Conservation (phyloP, 257 asterid genomes). For the Fraxinus quadrangulata region DNA sequence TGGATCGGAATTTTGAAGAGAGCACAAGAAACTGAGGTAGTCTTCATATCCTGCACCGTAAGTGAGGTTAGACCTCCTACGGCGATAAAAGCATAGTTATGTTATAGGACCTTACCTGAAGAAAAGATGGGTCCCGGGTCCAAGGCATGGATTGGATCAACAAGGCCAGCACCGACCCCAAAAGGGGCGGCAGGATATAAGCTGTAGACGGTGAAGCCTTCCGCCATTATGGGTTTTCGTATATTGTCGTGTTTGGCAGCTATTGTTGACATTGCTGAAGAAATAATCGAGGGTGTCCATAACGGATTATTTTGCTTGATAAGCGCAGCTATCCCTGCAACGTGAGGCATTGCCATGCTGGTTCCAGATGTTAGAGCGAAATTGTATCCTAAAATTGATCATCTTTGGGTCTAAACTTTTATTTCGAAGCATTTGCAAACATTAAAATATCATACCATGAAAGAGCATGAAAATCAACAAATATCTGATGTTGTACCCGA, state of each 20-base stretch:
- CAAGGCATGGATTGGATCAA: slow-evolving; percentile 61
- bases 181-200: slow-evolving; percentile 75
- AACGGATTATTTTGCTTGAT: slow-evolving; percentile 68
- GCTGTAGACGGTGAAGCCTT: slow-evolving; percentile 54
- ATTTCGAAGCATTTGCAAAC: background rate
- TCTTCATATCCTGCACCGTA: slow-evolving; percentile 61
- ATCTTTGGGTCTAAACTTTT: background rate
- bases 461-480: background rate
- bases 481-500: slow-evolving; percentile 46
- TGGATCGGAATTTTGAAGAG: slow-evolving; percentile 70
- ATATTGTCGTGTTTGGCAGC: slow-evolving; percentile 70
- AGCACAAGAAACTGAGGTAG: slow-evolving; percentile 64
- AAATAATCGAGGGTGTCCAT: slow-evolving; percentile 90
- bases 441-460: background rate
- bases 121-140: slow-evolving; percentile 82
- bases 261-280: slow-evolving; percentile 91
- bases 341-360: slow-evolving; percentile 97
- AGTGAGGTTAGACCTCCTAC: slow-evolving; percentile 2
- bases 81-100: background rate
- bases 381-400: slow-evolving; percentile 48
- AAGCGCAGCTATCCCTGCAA: slow-evolving; percentile 87
- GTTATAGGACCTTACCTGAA: slow-evolving; percentile 40
- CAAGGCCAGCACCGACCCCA: slow-evolving; percentile 86
- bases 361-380: slow-evolving; percentile 88
- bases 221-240: slow-evolving; percentile 85